Conservation (phyloP, 768 basidiomycete species). For the Tylopilus sp. region DNA sequence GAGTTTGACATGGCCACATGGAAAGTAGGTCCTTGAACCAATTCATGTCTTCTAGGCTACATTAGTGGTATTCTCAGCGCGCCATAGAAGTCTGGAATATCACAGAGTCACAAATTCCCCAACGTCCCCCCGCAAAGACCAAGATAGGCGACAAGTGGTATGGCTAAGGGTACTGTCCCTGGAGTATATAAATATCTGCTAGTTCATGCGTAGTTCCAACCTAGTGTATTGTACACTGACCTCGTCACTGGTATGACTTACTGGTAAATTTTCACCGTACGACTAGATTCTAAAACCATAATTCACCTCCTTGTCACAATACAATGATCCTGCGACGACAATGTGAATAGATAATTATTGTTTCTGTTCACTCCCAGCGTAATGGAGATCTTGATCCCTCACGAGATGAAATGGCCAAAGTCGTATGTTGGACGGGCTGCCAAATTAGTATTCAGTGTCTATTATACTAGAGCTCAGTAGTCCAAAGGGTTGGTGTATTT, state of each 20-base stretch:
- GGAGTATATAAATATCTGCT: conserved; percentile 1
- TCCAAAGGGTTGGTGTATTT: too few species aligned
- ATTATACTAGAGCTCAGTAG: too few species aligned
- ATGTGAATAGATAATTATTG: too few species aligned
- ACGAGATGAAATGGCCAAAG: too few species aligned
- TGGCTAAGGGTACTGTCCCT: conserved; percentile 37
- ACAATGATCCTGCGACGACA: too few species aligned
- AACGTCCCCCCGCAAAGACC: conserved; percentile 56
- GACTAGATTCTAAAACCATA: neutral
- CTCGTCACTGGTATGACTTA: neutral
- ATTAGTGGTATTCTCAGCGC: conserved; percentile 43
- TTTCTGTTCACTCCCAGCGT: too few species aligned
- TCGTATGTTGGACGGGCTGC: too few species aligned
- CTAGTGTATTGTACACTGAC: conserved; percentile 17
- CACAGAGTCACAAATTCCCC: conserved; percentile 69
- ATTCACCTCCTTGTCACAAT: neutral
- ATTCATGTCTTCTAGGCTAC: neutral
- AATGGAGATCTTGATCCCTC: too few species aligned
- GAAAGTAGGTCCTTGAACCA: conserved; percentile 50
- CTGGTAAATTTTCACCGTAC: neutral
- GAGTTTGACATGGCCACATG: conserved; percentile 91
- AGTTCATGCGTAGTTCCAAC: neutral
- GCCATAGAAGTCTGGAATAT: conserved; percentile 89
- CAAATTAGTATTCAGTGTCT: too few species aligned
- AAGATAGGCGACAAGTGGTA: conserved; percentile 71